phyloP scores from a whole-genome alignment of 2,329 filamentous ascomycete genomes.

The Didymella pomorum region DNA sequence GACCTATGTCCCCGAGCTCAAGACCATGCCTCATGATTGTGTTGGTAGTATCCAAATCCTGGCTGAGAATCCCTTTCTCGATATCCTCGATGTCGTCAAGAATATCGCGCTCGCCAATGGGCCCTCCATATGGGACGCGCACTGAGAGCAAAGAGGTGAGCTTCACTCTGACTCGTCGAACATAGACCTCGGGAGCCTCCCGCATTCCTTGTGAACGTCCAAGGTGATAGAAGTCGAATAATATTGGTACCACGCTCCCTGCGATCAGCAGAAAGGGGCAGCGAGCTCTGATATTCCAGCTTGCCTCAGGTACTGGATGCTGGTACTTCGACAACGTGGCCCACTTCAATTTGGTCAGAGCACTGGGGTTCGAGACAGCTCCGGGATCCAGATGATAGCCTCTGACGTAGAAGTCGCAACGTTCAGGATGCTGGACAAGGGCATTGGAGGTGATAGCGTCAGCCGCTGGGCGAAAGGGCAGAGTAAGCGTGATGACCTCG shows the following conservation, averaged over 20 bases:
- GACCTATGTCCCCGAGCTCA: background rate
- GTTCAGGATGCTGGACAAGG: background rate
- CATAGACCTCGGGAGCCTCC: background rate
- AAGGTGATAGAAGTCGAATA: background rate
- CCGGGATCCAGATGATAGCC: background rate
- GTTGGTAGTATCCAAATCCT: background rate
- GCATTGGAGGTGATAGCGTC: background rate
- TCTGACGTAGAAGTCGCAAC: background rate
- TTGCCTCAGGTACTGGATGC: background rate
- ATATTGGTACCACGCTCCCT: background rate
- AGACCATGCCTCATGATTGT: background rate
- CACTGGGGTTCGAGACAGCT: background rate
- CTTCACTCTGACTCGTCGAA: background rate
- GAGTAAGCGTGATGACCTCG: background rate
- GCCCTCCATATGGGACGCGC: background rate
- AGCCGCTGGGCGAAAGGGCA: background rate
- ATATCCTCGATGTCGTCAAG: background rate
- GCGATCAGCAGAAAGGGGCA: background rate
- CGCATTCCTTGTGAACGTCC: background rate
- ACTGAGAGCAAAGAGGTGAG: background rate
- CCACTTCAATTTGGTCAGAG: background rate
- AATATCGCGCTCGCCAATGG: background rate
- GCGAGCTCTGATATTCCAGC: background rate
- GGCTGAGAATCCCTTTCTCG: background rate
- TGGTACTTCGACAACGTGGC: background rate